Base-by-base conservation (phyloP, 768 basidiomycete species). In the Trametes punicea region DNA sequence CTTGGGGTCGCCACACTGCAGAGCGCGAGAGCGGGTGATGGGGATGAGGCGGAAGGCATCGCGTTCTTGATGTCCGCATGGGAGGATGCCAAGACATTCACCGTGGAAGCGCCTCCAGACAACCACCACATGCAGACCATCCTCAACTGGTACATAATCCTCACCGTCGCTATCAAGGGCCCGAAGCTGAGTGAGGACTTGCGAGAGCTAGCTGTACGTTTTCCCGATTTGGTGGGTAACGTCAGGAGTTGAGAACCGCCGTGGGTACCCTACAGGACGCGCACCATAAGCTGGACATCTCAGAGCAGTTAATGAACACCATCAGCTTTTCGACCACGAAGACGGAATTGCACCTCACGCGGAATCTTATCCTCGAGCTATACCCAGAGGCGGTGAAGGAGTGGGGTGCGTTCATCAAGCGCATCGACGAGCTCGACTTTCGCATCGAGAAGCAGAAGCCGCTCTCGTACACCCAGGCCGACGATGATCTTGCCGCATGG, bases 401-500 rank as follows among this genome's bases (percentile, higher is more conserved):
- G 58, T 85, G 80, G 74, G 75, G 73, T 4, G 61, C 65, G 1
- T 67, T 81, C 42, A 74, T 82, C 52, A 62, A 68, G 10, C 70
- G 67, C 31, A 65, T 75, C 21, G 73, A 69, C 46, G 70, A 69
- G 54, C 64, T 67, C 36, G 57, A 64, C 42, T 27, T 55, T 27
- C 63, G 57, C 46, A 62, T 69, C 9, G 70, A 74, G 30, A 51
- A 47, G 47, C 70, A 67, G n/a, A 44, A 64, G 52, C 59, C 60
- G 46, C 63, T 69, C 6, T 68, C 67, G 5, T 66, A 74, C 0
- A 73, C 73, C 51, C 77, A 77, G 41, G 67, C 75, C 2, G 81
- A 81, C 50, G 83, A 85, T 58, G 80, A 84, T 49, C 75, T 88
- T 5, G 75, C 77, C 0, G 74, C 74, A 5, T 86, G 84, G 85